These are phyloP conservation scores for Haplosporangium gracile DNA, from an alignment of 192 early-diverging fungal genomes.

Conservation along the genomic window DNA sequence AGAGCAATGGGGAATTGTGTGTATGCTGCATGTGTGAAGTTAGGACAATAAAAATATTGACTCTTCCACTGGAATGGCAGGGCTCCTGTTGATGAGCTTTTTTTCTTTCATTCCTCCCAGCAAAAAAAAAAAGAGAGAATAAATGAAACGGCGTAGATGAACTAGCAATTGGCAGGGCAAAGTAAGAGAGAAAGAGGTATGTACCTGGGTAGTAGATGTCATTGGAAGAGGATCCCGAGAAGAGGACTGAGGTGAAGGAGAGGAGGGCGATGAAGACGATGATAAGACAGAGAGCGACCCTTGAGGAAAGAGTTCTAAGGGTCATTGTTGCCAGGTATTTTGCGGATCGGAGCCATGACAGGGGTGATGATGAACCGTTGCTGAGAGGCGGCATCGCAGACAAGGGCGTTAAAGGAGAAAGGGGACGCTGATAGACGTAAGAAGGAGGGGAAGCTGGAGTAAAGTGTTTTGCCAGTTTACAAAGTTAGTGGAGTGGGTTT, in stretches of 20 bases:
- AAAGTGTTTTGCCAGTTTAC: no score
- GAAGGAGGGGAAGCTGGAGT: neutral
- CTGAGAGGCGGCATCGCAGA: constrained; percentile 41
- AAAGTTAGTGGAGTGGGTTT: no score
- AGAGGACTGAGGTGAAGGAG: constrained; percentile 47
- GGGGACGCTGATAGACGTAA: neutral
- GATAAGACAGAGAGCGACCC: constrained; percentile 32
- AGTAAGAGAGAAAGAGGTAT: neutral
- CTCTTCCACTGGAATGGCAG: neutral
- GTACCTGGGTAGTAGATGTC: constrained; percentile 55
- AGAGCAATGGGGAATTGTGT: neutral
- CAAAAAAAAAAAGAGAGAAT: neutral
- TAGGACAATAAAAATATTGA: neutral
- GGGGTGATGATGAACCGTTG: constrained; percentile 27
- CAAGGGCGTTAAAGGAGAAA: neutral
- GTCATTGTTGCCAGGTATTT: constrained; percentile 18
- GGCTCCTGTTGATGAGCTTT: neutral
- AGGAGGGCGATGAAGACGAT: constrained; percentile 43
- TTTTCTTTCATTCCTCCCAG: neutral
- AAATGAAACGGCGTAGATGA: neutral
- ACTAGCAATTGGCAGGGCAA: neutral
- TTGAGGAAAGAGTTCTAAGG: constrained; percentile 31
- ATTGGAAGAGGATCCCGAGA: constrained; percentile 39
- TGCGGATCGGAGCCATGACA: constrained; percentile 12
- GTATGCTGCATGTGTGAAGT: no score